A percentile compares a stretch with the other conserved stretches of the same genome.
Conservation (phyloP, 2,329 filamentous ascomycete species). For the Fusarium abutilonis region DNA sequence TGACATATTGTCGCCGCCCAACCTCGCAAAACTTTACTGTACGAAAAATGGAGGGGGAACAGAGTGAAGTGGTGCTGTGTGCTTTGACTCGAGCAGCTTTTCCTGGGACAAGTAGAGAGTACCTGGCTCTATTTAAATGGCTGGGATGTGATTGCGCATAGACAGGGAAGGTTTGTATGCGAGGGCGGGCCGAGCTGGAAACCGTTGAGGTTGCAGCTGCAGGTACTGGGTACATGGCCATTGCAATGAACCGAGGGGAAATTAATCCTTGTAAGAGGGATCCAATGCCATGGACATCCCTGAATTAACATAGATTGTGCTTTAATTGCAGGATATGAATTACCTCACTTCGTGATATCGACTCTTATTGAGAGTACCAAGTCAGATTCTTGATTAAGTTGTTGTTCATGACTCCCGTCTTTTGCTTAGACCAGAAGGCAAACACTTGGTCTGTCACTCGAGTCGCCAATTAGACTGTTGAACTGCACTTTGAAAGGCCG, state of each 20-base stretch:
- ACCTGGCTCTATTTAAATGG: constrained; percentile 24
- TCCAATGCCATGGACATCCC: constrained; percentile 25
- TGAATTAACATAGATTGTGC: constrained; percentile 2
- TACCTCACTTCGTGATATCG: background rate
- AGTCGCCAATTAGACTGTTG: constrained; percentile 25
- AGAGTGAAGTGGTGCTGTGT: constrained; percentile 4
- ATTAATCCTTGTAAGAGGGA: background rate
- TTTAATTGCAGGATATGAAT: background rate
- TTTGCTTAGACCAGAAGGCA: constrained; percentile 24
- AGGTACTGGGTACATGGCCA: constrained; percentile 29
- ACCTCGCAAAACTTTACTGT: constrained; percentile 6
- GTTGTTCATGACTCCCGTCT: constrained; percentile 19
- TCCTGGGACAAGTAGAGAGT: constrained; percentile 29
- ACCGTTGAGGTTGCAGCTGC: constrained; percentile 21
- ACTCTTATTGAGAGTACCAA: background rate
- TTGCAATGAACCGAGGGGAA: background rate
- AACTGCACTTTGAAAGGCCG: background rate
- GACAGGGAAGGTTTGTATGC: constrained; percentile 11
- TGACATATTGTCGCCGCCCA: constrained; percentile 6
- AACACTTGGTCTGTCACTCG: constrained; percentile 25
- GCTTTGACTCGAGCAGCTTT: constrained; percentile 21
- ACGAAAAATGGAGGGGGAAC: constrained; percentile 3
- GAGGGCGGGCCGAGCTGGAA: constrained; percentile 20
- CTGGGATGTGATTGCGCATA: constrained; percentile 7
- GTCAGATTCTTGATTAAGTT: background rate